Conservation (phyloP, 2,329 filamentous ascomycete species). For the Aspergillus pseudoglaucus region DNA sequence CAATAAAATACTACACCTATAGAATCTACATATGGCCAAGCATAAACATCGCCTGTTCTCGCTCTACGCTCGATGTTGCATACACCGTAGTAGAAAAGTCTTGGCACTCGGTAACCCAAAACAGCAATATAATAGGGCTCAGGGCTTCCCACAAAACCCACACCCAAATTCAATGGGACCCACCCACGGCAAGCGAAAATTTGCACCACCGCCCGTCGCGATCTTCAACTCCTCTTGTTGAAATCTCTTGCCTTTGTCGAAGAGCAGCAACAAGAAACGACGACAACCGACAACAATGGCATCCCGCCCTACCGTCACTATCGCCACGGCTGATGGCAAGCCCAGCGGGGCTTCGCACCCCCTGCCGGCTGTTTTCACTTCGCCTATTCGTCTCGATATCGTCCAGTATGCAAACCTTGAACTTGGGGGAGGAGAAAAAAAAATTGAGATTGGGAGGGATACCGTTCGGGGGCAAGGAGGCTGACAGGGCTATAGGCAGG, state of each 20-base stretch:
- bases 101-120: conserved; percentile 8
- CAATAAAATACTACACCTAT: too few species aligned
- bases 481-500: conserved; percentile 47
- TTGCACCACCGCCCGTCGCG: conserved; percentile 31
- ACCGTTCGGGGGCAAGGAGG: conserved; percentile 6
- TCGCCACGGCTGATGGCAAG: conserved; percentile 93
- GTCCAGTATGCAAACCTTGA: conserved; percentile 65
- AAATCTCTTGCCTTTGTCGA: too few species aligned
- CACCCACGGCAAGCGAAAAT: conserved; percentile 35
- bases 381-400: conserved; percentile 97
- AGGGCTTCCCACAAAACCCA: conserved; percentile 21
- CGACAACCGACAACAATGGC: conserved; percentile 62
- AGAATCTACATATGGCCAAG: too few species aligned
- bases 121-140: conserved; percentile 25
- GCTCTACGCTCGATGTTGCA: not conserved
- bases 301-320: conserved; percentile 94
- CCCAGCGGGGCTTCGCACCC: conserved; percentile 82
- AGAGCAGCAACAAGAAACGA: conserved; percentile 16
- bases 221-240: conserved; percentile 27
- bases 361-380: conserved; percentile 93
- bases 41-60: too few species aligned
- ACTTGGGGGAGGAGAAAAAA: conserved; percentile 6
- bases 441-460: conserved; percentile 12
- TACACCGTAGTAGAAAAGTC: not conserved
- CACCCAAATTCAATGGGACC: conserved; percentile 16